Percentiles rank a stretch among this genome's conserved stretches.
phyloP scores from a whole-genome alignment of 331 rosid species.

The Ulmus americana region DNA sequence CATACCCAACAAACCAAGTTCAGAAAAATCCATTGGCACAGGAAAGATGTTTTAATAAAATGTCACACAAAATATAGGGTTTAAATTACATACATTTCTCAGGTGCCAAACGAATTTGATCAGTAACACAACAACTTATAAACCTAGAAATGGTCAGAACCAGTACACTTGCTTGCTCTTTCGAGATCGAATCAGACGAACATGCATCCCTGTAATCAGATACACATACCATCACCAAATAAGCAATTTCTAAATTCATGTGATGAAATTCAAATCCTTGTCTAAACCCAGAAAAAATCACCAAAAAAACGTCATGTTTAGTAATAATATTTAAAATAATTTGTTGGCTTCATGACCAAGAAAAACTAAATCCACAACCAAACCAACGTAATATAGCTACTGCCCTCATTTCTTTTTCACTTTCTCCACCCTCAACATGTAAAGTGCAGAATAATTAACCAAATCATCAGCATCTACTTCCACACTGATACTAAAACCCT shows the following conservation, averaged over 20 bases:
- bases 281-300: neutral
- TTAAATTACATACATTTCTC: constrained; percentile 55
- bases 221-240: neutral
- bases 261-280: neutral
- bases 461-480: neutral
- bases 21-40: constrained; percentile 1
- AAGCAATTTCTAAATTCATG: constrained; percentile 5
- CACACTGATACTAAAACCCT: constrained; percentile 19
- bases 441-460: neutral
- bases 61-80: neutral
- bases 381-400: neutral
- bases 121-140: constrained; percentile 47
- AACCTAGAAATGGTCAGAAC: constrained; percentile 48
- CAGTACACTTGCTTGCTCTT: constrained; percentile 46
- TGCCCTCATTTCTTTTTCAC: too few relatives aligned
- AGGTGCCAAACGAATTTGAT: constrained; percentile 77
- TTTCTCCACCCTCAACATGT: too few relatives aligned
- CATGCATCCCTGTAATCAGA: constrained; percentile 68
- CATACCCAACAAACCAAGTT: constrained; percentile 12
- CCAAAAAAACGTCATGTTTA: neutral
- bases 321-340: neutral
- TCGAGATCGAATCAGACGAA: constrained; percentile 34
- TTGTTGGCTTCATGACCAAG: neutral
- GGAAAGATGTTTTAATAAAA: neutral
- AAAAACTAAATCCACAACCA: neutral